phyloP scores from a whole-genome alignment of 2,329 filamentous ascomycete species.

The Apiospora hydei region DNA sequence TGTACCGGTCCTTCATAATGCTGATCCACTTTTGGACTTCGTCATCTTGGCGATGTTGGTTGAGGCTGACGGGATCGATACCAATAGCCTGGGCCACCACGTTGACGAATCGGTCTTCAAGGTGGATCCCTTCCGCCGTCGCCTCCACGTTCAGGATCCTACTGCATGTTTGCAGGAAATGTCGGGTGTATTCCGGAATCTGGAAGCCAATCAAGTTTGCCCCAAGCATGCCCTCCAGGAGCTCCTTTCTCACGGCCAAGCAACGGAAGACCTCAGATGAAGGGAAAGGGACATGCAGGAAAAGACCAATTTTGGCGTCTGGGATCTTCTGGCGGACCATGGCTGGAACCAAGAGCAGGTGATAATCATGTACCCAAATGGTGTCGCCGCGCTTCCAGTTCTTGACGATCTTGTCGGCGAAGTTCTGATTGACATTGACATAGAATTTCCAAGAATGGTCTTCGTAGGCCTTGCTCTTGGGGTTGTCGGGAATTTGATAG shows the following conservation, averaged over 20 bases:
- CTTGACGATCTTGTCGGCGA: conserved; percentile 87
- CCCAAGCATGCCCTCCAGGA: conserved; percentile 91
- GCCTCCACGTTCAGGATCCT: conserved; percentile 91
- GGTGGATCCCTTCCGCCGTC: conserved; percentile 83
- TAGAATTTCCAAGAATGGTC: conserved; percentile 98
- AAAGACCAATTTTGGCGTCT: conserved; percentile 95
- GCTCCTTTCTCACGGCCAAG: conserved; percentile 82
- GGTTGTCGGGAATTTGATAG: conserved; percentile 97
- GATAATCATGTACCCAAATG: conserved; percentile 97
- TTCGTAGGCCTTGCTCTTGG: conserved; percentile 97
- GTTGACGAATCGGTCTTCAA: conserved; percentile 93
- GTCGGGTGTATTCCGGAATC: conserved; percentile 89
- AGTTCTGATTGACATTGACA: conserved; percentile 88
- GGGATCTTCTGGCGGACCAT: conserved; percentile 92
- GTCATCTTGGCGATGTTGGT: conserved; percentile 71
- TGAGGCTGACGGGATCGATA: conserved; percentile 82
- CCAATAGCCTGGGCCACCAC: conserved; percentile 87
- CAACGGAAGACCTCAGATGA: conserved; percentile 97
- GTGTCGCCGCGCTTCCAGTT: conserved; percentile 94
- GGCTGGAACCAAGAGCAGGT: conserved; percentile 84
- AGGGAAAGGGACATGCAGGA: conserved; percentile 92
- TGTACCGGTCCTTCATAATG: conserved; percentile 83
- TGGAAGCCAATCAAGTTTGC: conserved; percentile 94
- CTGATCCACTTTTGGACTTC: conserved; percentile 82
- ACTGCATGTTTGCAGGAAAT: conserved; percentile 96